Conservation (phyloP, 768 basidiomycete genomes). For the Phylloporus sp. region DNA sequence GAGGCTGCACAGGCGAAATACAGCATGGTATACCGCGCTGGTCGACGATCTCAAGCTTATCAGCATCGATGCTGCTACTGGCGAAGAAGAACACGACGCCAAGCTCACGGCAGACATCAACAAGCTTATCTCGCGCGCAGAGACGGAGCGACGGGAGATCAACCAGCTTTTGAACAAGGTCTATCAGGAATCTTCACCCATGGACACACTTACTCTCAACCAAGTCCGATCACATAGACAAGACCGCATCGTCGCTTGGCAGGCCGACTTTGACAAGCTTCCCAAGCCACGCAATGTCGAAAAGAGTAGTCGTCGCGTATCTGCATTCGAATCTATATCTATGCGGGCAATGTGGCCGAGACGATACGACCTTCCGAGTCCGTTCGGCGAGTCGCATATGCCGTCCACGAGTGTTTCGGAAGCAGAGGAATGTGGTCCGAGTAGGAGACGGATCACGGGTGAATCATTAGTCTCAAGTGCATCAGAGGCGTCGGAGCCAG, state of each 20-base stretch:
- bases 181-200: constrained; percentile 75
- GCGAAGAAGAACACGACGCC: constrained; percentile 67
- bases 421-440: constrained; percentile 54
- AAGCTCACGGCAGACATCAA: constrained; percentile 60
- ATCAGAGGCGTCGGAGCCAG: constrained; percentile 66
- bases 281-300: constrained; percentile 64
- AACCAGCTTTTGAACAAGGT: constrained; percentile 66
- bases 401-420: constrained; percentile 70
- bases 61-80: constrained; percentile 72
- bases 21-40: constrained; percentile 68
- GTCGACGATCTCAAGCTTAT: constrained; percentile 74
- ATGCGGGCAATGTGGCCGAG: constrained; percentile 70
- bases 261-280: constrained; percentile 84
- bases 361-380: constrained; percentile 48
- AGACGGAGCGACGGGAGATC: constrained; percentile 71
- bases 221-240: constrained; percentile 82
- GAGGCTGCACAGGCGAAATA: constrained; percentile 64
- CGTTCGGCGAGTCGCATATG: constrained; percentile 49
- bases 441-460: constrained; percentile 44
- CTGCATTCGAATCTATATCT: constrained; percentile 67
- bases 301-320: constrained; percentile 47
- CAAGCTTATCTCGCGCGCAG: constrained; percentile 63
- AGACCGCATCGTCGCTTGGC: constrained; percentile 95
- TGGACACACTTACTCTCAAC: constrained; percentile 84
- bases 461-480: constrained; percentile 64